Base-by-base conservation (phyloP, 768 basidiomycete genomes). In the Leccinum sublutescens region DNA sequence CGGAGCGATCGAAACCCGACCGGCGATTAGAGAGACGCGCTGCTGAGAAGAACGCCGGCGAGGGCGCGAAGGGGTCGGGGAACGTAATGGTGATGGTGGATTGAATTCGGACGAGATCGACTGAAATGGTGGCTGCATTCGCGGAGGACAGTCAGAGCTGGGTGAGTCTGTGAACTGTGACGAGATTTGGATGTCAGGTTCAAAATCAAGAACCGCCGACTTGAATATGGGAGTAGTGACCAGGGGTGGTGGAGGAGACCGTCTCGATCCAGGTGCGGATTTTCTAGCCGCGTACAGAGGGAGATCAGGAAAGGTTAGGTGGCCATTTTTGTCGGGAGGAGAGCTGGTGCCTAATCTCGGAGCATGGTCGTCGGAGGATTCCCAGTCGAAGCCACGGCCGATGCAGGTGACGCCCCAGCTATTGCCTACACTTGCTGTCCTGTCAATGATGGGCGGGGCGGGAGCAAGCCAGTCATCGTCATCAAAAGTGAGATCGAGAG, bases 331-430 rank as follows among this genome's bases (percentile, higher is more conserved):
- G 49, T 54, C 62, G 36, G 61, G 43, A 50, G 66, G 43, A 17
- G 53, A 40, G 27, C 52, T 17, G 40, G 56, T 19, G 25, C 57
- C 48, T 31, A 55, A 38, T 43, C 45, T 60, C 47, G 62, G 7
- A 52, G 56, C 62, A 36, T 74, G 69, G 36, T 78, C 78, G 47
- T 75, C 71, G 52, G 74, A 75, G 58, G 79, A 74, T 56, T 79
- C 80, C 88, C 91, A 92, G 72, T 89, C 79, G 68, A 91, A 92
- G 17, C 91, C 91, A 50, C 88, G 84, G 11, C 91, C 91, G 50
- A 93, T 87, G 38, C 84, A 90, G 19, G 91, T 93, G 61, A 93
- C 90, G 7, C 87, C 88, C 89, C 89, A 93, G 74, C 89, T 91
- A 61, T 85, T 84, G 33, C 86, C 84, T 55, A 88, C 85, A 59